Percentiles rank a stretch among this genome's conserved stretches.
These are phyloP conservation scores for Pythium dissimile DNA, from an alignment of 352 stramenopile species.

Conservation along the genomic window DNA sequence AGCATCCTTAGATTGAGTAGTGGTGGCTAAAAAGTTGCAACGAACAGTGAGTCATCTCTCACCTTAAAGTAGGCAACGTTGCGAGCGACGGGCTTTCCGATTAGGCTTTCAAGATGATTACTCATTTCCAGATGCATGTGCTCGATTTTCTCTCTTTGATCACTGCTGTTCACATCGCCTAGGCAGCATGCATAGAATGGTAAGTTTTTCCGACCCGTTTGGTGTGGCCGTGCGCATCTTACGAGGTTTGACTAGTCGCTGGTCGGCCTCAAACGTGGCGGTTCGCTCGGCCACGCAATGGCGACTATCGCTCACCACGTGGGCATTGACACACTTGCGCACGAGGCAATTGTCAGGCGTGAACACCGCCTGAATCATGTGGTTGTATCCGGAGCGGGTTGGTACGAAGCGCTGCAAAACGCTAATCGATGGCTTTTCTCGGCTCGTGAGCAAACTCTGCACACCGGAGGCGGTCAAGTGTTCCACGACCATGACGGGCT, in stretches of 20 bases:
- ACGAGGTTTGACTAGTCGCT: conserved; percentile 45
- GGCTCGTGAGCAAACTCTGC: conserved; percentile 40
- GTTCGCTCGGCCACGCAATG: conserved; percentile 37
- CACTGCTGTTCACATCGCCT: conserved; percentile 57
- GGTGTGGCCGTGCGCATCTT: conserved; percentile 1
- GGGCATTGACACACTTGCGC: conserved; percentile 63
- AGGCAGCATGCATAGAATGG: not conserved
- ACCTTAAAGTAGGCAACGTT: conserved; percentile 74
- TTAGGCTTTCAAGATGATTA: conserved; percentile 50
- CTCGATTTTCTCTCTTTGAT: conserved; percentile 41
- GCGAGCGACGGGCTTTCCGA: conserved; percentile 54
- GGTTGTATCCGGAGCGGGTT: conserved; percentile 70
- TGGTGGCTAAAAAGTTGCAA: too few relatives aligned
- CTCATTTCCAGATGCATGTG: conserved; percentile 57
- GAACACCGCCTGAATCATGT: conserved; percentile 59
- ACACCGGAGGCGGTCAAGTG: conserved; percentile 45
- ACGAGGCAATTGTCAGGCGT: conserved; percentile 52
- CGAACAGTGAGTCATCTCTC: too few relatives aligned
- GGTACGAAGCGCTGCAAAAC: conserved; percentile 68
- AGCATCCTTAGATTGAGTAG: not conserved
- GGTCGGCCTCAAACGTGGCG: conserved; percentile 57
- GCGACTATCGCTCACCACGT: conserved; percentile 37
- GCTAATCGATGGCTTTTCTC: conserved; percentile 50
- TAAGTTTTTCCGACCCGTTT: not conserved
- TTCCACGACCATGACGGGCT: conserved; percentile 50